These are phyloP conservation scores for Aphanomyces invadans DNA, from an alignment of 352 stramenopile genomes.

Conservation along the genomic window DNA sequence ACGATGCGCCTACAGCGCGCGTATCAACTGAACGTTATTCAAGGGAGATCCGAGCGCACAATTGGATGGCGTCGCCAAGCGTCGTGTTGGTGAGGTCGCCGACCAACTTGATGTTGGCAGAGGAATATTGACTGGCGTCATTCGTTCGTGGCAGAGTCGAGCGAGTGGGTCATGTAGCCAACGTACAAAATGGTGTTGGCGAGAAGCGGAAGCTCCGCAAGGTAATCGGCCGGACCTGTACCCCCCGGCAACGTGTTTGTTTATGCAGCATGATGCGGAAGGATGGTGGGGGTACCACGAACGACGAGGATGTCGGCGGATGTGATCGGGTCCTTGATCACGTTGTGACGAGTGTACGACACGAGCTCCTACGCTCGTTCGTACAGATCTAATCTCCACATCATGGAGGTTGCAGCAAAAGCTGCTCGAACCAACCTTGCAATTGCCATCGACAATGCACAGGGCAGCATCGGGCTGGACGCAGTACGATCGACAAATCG, in stretches of 20 bases:
- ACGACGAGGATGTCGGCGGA: not conserved
- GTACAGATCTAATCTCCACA: not conserved
- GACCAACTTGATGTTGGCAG: not conserved
- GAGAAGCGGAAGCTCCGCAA: constrained; percentile 7
- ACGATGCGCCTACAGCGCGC: not conserved
- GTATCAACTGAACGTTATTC: not conserved
- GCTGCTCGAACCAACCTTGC: not conserved
- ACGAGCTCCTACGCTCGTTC: not conserved
- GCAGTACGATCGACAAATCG: constrained; percentile 2
- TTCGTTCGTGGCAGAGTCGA: too few species aligned
- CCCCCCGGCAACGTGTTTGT: too few species aligned
- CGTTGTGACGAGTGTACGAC: not conserved
- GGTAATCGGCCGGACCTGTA: constrained; percentile 9
- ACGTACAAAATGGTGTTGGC: constrained; percentile 13
- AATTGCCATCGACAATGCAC: constrained; percentile 19
- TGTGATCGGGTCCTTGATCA: constrained; percentile 8
- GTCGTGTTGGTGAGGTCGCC: not conserved
- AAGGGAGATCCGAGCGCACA: not conserved
- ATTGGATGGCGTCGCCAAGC: not conserved
- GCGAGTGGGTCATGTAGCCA: too few species aligned
- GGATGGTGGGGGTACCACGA: constrained; percentile 8
- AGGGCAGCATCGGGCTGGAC: not conserved
- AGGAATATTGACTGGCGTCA: too few species aligned
- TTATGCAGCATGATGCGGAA: too few species aligned
- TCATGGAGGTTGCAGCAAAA: not conserved